Base-by-base conservation (phyloP, 2,329 filamentous ascomycete genomes). In the Corniculantispora saksenae region DNA sequence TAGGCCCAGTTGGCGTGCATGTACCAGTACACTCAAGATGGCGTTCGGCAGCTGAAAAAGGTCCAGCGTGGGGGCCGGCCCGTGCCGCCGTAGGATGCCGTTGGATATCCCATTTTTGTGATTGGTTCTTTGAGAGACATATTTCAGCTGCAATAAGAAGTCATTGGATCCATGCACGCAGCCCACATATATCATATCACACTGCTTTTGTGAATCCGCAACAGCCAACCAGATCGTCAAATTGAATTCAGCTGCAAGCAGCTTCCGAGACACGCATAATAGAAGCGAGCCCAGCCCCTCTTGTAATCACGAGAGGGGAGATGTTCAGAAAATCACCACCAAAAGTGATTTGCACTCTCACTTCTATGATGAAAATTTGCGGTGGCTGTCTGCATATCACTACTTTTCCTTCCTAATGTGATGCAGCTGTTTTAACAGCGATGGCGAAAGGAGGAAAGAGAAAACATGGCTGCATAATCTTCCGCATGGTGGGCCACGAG, bases 131-230 rank as follows among this genome's bases (percentile, higher is more conserved):
- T 10, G 6, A 32, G 10, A 32, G 32, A 32, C 32, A 6, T 23
- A 21, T 47, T 63, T 63, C 43, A 63, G 61, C 61, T 57, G 51
- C 59, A 51, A 27, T n/a, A 1, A 40, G 55, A 43, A 40, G 10
- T 17, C 9, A 3, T 32, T 21, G n/a, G 29, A 25, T 15, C 21
- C 45, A 27, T 38, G 57, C 32, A n/a, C n/a, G 29, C 12, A 15
- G n/a, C 29, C 21, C 21, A 38, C 8, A 25, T 32, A 29, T 32
- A 23, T 32, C 48, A 25, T 50, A 32, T 62, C 35, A 43, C 13
- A n/a, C 7, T 45, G 27, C 38, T 40, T 25, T 50, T 38, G 51
- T 21, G 29, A 38, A n/a, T 19, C 25, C 43, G 9, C n/a, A 13
- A 17, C 40, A 15, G 51, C 51, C 51, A 51, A 63, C 38, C 48